These are phyloP conservation scores for Pseudoscleropodium purum DNA, from an alignment of 225 moss, liverwort and hornwort species.

Conservation along the genomic window DNA sequence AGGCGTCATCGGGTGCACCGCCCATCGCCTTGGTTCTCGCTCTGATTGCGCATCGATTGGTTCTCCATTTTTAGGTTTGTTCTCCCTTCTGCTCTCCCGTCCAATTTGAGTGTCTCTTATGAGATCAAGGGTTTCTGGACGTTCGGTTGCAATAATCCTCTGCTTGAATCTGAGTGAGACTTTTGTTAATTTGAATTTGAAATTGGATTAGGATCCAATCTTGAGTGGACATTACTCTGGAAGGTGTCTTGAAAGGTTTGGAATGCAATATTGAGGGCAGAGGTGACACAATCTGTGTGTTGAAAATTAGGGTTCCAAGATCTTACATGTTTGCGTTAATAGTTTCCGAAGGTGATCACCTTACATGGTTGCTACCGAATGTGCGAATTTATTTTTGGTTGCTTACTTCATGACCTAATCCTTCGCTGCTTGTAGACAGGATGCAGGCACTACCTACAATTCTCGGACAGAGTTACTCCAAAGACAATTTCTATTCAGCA, in stretches of 20 bases:
- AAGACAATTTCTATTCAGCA: neutral
- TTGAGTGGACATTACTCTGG: neutral
- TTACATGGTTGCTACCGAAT: neutral
- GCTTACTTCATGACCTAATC: neutral
- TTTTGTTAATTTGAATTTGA: neutral
- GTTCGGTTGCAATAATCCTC: neutral
- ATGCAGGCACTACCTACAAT: slow-evolving; percentile 5
- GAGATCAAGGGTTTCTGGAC: neutral
- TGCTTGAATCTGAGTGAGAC: neutral
- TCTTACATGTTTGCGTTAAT: neutral
- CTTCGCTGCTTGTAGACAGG: slow-evolving; percentile 14
- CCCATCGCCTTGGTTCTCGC: neutral
- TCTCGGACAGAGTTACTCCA: neutral
- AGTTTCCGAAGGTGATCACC: neutral
- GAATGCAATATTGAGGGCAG: neutral
- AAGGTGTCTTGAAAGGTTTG: neutral
- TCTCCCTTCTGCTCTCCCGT: neutral
- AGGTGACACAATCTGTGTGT: neutral
- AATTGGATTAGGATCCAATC: neutral
- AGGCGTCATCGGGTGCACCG: neutral
- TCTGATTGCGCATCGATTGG: neutral
- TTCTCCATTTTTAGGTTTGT: slow-evolving; percentile 1
- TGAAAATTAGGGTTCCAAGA: neutral
- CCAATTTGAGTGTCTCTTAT: neutral
- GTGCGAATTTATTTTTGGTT: neutral